Conservation (phyloP, 352 stramenopile species). For the Pythium sp. region DNA sequence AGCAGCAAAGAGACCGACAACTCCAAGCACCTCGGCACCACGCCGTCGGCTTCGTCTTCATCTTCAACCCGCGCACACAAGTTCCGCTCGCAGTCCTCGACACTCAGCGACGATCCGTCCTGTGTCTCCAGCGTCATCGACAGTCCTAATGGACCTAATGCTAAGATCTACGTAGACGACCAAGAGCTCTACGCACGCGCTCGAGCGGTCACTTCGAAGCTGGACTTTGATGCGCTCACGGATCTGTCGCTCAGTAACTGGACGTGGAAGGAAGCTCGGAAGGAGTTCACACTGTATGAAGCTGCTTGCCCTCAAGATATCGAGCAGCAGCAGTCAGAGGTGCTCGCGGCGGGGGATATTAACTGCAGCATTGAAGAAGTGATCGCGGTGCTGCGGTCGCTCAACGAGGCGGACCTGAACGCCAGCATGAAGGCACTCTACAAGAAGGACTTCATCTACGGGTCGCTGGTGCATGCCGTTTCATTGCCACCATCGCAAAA, state of each 20-base stretch:
- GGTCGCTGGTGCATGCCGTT: constrained; percentile 34
- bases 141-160: constrained; percentile 14
- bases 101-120: constrained; percentile 14
- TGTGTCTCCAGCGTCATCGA: constrained; percentile 31
- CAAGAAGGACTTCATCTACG: constrained; percentile 47
- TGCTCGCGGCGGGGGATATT: constrained; percentile 8
- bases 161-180: constrained; percentile 10
- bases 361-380: constrained; percentile 17
- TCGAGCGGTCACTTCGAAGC: neutral
- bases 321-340: neutral
- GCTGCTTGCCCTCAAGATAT: neutral
- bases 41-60: neutral
- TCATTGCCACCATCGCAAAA: neutral
- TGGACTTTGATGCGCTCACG: constrained; percentile 14
- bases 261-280: constrained; percentile 2
- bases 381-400: constrained; percentile 4
- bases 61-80: neutral
- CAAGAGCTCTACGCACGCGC: constrained; percentile 6
- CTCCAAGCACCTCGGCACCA: neutral
- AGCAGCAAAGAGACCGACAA: neutral
- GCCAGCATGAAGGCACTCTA: constrained; percentile 25
- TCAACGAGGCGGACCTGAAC: constrained; percentile 8
- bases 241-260: constrained; percentile 12
- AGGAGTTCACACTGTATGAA: constrained; percentile 12
- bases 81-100: constrained; percentile 6